Percentiles rank a stretch among this genome's conserved stretches.
Evolutionary conservation across 345 rosid genomes (phyloP).

Genomic region (Iberis pinnata): DNA sequence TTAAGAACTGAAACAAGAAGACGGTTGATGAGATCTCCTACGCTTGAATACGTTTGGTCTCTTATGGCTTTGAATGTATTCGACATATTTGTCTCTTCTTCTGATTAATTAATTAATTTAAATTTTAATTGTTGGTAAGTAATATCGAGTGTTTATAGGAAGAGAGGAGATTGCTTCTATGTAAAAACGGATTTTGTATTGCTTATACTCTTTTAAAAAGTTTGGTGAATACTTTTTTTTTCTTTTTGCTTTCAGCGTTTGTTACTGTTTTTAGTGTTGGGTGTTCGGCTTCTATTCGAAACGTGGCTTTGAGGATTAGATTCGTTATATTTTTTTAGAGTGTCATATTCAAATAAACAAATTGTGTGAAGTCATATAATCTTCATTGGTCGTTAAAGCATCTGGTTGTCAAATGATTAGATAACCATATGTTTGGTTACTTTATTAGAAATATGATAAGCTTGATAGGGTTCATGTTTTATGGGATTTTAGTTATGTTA

Average conservation of each 20-base stretch:
- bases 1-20: conserved; percentile 71
- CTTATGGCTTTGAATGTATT: conserved; percentile 33
- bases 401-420: too few relatives aligned
- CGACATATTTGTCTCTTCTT: conserved; percentile 17
- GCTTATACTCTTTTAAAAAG: conserved; percentile 33
- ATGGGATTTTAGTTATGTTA: too few relatives aligned
- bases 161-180: conserved; percentile 22
- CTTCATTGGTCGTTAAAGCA: too few relatives aligned
- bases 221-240: too few relatives aligned
- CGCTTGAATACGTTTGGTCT: conserved; percentile 41
- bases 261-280: too few relatives aligned
- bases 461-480: too few relatives aligned
- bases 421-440: too few relatives aligned
- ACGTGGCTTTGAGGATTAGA: conserved; percentile 26
- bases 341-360: conserved; percentile 15
- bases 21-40: conserved; percentile 78
- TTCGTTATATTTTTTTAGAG: conserved; percentile 10
- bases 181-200: conserved; percentile 30
- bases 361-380: conserved; percentile 13
- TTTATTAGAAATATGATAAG: too few relatives aligned
- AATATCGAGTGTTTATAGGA: conserved; percentile 9
- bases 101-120: not conserved
- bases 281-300: too few relatives aligned
- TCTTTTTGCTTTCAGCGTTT: too few relatives aligned
- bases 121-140: not conserved